Evolutionary conservation across 805 yeast genomes (phyloP).

Genomic region (Schizosaccharomyces japonicus): DNA sequence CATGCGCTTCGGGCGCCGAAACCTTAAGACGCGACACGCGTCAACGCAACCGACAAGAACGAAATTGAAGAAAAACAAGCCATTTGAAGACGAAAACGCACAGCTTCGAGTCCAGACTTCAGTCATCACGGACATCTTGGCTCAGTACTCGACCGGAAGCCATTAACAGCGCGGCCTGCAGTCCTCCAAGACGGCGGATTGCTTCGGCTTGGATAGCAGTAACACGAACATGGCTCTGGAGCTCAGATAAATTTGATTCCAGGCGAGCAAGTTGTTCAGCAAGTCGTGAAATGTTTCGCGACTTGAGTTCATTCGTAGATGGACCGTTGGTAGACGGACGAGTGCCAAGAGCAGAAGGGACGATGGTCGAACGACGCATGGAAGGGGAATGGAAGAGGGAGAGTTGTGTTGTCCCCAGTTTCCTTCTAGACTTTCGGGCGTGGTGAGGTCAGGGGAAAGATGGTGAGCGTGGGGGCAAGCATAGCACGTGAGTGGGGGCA

Average conservation of each 20-base stretch:
- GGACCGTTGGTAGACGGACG: constrained; percentile 1
- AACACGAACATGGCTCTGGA: constrained; percentile 27
- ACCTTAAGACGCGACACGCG: no score
- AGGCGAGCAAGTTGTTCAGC: constrained; percentile 30
- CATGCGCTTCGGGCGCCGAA: no score
- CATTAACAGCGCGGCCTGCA: constrained; percentile 28
- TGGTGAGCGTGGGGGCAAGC: no score
- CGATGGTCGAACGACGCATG: constrained; percentile 3
- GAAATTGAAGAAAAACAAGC: background rate
- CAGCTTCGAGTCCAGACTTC: background rate
- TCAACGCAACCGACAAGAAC: no score
- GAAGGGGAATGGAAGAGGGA: background rate
- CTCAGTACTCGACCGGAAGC: constrained; percentile 2
- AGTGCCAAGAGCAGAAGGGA: background rate
- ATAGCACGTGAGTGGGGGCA: no score
- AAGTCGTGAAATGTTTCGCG: constrained; percentile 27
- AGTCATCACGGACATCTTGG: no score
- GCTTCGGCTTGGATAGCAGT: constrained; percentile 30
- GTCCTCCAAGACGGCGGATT: constrained; percentile 29
- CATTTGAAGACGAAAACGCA: background rate
- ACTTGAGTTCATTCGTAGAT: constrained; percentile 8
- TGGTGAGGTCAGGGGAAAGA: no score
- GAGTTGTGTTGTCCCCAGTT: no score
- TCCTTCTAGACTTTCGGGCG: no score
- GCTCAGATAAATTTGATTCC: constrained; percentile 31